Evolutionary conservation across 495 filamentous ascomycete genomes (phyloP).

Genomic region (Aspergillus affinis): DNA sequence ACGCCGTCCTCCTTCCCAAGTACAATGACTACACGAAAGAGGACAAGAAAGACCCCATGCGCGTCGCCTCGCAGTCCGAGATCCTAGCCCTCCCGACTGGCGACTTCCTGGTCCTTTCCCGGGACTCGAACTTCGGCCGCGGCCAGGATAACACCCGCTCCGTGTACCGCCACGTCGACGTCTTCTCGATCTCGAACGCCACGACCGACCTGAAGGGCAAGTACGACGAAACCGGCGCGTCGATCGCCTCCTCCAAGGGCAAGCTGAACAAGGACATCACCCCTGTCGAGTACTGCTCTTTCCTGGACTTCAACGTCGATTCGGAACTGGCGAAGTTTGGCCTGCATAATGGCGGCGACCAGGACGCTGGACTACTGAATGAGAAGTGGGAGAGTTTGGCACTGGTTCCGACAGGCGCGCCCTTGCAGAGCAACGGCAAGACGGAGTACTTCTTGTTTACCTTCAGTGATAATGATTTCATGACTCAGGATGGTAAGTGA

Average conservation of each 20-base stretch:
- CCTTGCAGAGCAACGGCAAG: constrained; percentile 26
- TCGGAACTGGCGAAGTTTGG: constrained; percentile 65
- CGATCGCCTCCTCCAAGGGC: constrained; percentile 54
- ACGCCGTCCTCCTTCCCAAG: constrained; percentile 65
- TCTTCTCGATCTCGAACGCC: constrained; percentile 59
- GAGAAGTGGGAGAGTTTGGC: constrained; percentile 83
- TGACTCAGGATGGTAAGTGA: constrained; percentile 68
- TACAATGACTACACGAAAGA: constrained; percentile 47
- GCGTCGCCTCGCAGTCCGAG: constrained; percentile 70
- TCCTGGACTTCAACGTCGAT: constrained; percentile 73
- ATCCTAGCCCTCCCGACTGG: constrained; percentile 63
- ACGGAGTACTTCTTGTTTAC: constrained; percentile 70
- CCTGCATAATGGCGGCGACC: constrained; percentile 64
- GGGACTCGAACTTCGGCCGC: constrained; percentile 63
- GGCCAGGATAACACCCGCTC: constrained; percentile 53
- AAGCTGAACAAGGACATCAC: constrained; percentile 56
- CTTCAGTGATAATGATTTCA: constrained; percentile 77
- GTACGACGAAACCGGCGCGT: constrained; percentile 52
- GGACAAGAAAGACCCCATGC: constrained; percentile 22
- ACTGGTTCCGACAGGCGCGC: constrained; percentile 58
- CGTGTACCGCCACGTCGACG: constrained; percentile 70
- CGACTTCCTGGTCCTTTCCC: constrained; percentile 69
- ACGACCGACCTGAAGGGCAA: constrained; percentile 68
- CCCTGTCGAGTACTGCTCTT: constrained; percentile 65
- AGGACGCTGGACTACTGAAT: constrained; percentile 59